phyloP scores from a whole-genome alignment of 2,329 filamentous ascomycete genomes.

The Daldinia sp. region DNA sequence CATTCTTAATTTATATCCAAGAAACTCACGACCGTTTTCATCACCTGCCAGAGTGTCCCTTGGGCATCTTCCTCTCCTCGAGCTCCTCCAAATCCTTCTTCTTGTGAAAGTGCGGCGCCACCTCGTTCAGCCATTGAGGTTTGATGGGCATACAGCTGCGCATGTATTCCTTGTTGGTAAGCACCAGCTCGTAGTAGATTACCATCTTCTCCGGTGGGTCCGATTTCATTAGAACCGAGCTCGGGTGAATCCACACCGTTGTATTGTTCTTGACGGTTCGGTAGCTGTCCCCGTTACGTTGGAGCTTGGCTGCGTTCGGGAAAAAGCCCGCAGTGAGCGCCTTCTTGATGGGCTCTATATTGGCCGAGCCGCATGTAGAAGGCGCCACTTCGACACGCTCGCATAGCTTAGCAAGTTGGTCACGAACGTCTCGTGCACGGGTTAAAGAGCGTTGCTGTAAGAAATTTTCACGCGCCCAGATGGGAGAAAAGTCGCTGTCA shows the following conservation, averaged over 20 bases:
- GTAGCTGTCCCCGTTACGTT: constrained; percentile 86
- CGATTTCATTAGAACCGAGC: constrained; percentile 78
- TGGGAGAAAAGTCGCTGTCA: constrained; percentile 84
- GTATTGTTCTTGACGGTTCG: constrained; percentile 90
- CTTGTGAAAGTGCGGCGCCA: constrained; percentile 95
- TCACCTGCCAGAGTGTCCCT: constrained; percentile 43
- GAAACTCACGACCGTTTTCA: neutral
- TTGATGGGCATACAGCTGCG: constrained; percentile 85
- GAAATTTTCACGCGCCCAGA: constrained; percentile 94
- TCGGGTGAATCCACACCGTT: constrained; percentile 91
- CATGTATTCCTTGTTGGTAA: constrained; percentile 93
- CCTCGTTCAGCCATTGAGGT: constrained; percentile 83
- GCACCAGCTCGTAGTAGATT: constrained; percentile 84
- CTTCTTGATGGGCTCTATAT: constrained; percentile 83
- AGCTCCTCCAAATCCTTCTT: constrained; percentile 85
- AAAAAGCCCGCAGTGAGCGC: constrained; percentile 94
- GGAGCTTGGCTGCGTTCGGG: constrained; percentile 85
- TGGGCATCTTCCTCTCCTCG: constrained; percentile 80
- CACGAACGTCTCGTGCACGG: constrained; percentile 87
- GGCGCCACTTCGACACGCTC: constrained; percentile 88
- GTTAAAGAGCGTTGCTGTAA: constrained; percentile 90
- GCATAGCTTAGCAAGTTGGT: constrained; percentile 90
- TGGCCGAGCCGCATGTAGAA: constrained; percentile 72
- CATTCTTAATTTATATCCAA: neutral
- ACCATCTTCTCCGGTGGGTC: constrained; percentile 83